Base-by-base conservation (phyloP, 2,329 filamentous ascomycete genomes). In the Cyanodermella asteris region DNA sequence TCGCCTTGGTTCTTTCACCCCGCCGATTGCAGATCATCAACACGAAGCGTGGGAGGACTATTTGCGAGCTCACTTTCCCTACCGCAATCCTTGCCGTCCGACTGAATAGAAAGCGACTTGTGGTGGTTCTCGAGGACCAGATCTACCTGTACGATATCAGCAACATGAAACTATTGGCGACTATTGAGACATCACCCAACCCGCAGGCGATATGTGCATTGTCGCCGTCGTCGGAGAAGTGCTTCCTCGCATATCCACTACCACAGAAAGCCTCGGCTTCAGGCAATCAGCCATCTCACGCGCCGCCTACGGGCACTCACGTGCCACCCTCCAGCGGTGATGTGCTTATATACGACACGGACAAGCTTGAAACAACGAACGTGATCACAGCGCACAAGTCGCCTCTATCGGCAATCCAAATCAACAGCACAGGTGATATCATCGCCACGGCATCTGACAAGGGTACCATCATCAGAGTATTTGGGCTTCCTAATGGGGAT, bases 111-210 rank as follows among this genome's bases (percentile, higher is more conserved):
- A 94, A 93, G 49, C 72, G 87, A 18, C 63, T 97, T 14, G 80
- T 87, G 8, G 82, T 97, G 16, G 72, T 94, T 9, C 62, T 94
- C 28, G 87, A 97, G 46, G 81, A 91, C 39, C 76, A 91, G 45
- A 91, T 94, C 33, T 97, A 94, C 51, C 64, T 97, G 24, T 97
- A 97, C 55, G 87, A 97, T 47, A 94, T 97, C 36, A 81, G 82
- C 50, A 94, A 93, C 45, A 94, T 97, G 84, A 84, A 76, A 40
- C 66, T 94, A 30, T 60, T 94, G 20, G 75, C 81, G 47, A 91
- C 80, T 5, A 91, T 94, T 35, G 70, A 81, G 30, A 94, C 84
- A 5, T 93, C 84, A 4, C 78, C 87, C 5, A 97, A 97, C 41
- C 78, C 82, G 1, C 71, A 69, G 64, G 81, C 80, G 17, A 87